phyloP scores from a whole-genome alignment of 169 alveolate species.

The Plasmodium vinckei region DNA sequence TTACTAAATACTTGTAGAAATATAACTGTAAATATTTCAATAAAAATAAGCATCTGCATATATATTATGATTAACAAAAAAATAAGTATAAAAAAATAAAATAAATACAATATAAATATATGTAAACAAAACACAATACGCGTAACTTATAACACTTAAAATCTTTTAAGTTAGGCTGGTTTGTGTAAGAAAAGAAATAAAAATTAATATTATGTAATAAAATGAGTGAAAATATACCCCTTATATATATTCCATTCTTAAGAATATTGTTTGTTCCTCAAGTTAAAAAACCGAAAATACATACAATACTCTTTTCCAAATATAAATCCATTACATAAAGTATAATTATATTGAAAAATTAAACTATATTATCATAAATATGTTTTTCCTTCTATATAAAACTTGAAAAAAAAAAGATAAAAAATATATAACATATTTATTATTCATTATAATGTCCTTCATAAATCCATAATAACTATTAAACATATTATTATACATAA shows the following conservation, averaged over 20 bases:
- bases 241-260: too few relatives aligned
- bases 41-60: neutral
- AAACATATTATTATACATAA: too few relatives aligned
- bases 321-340: neutral
- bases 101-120: constrained; percentile 3
- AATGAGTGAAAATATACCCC: too few relatives aligned
- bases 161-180: neutral
- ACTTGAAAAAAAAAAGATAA: neutral
- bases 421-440: neutral
- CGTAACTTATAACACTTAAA: constrained; percentile 1
- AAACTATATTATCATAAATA: neutral
- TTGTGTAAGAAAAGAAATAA: neutral
- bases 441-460: neutral
- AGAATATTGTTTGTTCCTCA: neutral
- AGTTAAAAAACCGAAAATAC: neutral
- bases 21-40: constrained; percentile 12
- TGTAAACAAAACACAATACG: constrained; percentile 3
- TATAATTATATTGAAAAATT: neutral
- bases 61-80: constrained; percentile 4
- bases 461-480: too few relatives aligned
- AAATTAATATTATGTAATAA: neutral
- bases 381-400: neutral
- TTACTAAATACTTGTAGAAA: neutral
- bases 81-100: neutral
- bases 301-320: neutral